Base-by-base conservation (phyloP, 2,329 filamentous ascomycete species). In the Chaetomiaceae sp. region DNA sequence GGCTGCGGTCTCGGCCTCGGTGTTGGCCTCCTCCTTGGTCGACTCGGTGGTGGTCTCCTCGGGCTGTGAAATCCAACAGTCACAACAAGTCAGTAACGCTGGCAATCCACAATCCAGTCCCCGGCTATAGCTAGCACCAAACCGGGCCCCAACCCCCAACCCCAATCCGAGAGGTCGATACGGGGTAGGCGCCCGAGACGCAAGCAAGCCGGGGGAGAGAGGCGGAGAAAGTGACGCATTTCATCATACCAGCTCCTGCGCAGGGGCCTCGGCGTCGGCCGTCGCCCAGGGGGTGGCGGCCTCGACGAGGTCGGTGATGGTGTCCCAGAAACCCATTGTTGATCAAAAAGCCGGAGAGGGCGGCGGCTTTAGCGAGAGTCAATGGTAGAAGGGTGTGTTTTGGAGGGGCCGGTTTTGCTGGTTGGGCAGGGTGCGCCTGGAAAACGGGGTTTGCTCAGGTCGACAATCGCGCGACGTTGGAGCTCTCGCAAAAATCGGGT, bases 261-360 rank as follows among this genome's bases (percentile, higher is more conserved):
- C 73, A 76, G 82, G 74, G 77, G 81, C 81, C 72, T 85, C 82
- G 60, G 82, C 82, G 68, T 85, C 78, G 60, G 75, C 81, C 60
- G 76, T 76, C 67, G 73, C 74, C 82, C 82, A 85, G 67, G 82
- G 82, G 72, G 77, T 74, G 60, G 78, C 81, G 57, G 81, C 81
- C 71, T 83, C 79, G 65, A 83, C 71, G 66, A 85, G 72, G 66
- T 85, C 82, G 65, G 74, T 75, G 64, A 83, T 76, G 60, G 76
- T 71, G 69, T 84, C 80, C 78, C 81, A 84, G 73, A 85, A 75
- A 73, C 79, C 81, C 82, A 85, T 85, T 70, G 69, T 70, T 41
- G 72, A 68, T 66, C 65, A 70, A n/a, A n/a, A n/a, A 67, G 69
- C 70, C 46, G 37, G 31, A 38, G 66, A 39, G 56, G 51, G 50